Percentiles rank a stretch among this genome's conserved stretches.
phyloP scores from a whole-genome alignment of 108 stramenopile species.

The Skeletonema tropicum region DNA sequence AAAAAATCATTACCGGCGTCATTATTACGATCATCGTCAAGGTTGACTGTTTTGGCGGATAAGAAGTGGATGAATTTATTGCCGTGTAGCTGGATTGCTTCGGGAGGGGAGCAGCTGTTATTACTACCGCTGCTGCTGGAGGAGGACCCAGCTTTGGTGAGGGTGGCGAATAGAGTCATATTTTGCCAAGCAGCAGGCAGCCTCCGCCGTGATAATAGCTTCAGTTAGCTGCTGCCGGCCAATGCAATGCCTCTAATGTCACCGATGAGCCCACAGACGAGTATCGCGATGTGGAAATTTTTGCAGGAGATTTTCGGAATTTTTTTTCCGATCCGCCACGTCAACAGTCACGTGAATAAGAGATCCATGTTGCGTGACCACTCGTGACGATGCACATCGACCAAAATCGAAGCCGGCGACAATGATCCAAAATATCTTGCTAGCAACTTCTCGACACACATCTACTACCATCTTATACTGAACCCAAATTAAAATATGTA shows the following conservation, averaged over 20 bases:
- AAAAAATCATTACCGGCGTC: not conserved
- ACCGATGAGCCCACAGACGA: too few species aligned
- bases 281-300: too few species aligned
- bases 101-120: constrained; percentile 28
- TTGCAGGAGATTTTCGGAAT: too few species aligned
- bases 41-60: not conserved
- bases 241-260: too few species aligned
- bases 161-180: constrained; percentile 48
- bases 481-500: constrained; percentile 67
- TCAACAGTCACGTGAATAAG: too few species aligned
- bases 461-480: not conserved
- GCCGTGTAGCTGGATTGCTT: constrained; percentile 44
- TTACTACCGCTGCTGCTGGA: not conserved
- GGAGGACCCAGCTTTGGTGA: constrained; percentile 13
- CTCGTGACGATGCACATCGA: too few species aligned
- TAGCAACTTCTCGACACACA: not conserved
- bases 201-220: too few species aligned
- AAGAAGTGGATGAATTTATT: constrained; percentile 27
- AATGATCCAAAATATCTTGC: not conserved
- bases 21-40: not conserved
- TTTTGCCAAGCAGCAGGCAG: not conserved
- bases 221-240: too few species aligned
- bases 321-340: too few species aligned
- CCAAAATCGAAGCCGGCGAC: not conserved
- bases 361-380: too few species aligned